phyloP scores from a whole-genome alignment of 805 yeast species.

The Spathaspora gorwiae region DNA sequence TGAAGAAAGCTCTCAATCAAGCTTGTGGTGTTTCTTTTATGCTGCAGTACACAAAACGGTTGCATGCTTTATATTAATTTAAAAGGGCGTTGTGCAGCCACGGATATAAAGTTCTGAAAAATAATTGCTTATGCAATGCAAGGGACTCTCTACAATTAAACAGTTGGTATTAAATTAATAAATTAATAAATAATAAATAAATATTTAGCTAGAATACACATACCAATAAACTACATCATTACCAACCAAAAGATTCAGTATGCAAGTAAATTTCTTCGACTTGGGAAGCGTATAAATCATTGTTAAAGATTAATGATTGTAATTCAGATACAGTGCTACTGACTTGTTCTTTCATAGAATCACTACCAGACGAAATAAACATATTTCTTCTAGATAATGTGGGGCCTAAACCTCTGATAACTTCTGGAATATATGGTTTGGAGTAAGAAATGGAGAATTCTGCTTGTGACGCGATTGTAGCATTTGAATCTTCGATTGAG shows the following conservation, averaged over 20 bases:
- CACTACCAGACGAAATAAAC: constrained; percentile 45
- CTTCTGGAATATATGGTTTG: constrained; percentile 16
- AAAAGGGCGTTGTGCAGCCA: too few species aligned
- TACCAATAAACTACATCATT: constrained; percentile 12
- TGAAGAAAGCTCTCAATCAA: too few species aligned
- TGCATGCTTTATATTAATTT: too few species aligned
- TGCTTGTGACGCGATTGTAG: neutral
- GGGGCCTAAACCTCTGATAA: constrained; percentile 12
- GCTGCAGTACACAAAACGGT: too few species aligned
- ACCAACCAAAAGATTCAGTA: constrained; percentile 50
- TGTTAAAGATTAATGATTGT: constrained; percentile 32
- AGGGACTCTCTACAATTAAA: too few species aligned
- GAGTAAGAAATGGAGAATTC: constrained; percentile 4
- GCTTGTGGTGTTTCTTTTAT: too few species aligned
- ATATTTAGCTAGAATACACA: too few species aligned
- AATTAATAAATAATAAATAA: too few species aligned
- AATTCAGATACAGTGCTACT: constrained; percentile 37
- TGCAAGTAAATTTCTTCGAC: constrained; percentile 47
- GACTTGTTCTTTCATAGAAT: constrained; percentile 32
- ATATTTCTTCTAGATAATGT: constrained; percentile 29
- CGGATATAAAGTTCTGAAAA: too few species aligned
- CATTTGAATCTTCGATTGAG: neutral
- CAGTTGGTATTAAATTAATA: too few species aligned
- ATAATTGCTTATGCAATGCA: too few species aligned
- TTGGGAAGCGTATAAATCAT: constrained; percentile 16